Percentiles rank a stretch among this genome's conserved stretches.
These are phyloP conservation scores for Vitellaria paradoxa DNA, from an alignment of 179 eudicot species.

Conservation along the genomic window DNA sequence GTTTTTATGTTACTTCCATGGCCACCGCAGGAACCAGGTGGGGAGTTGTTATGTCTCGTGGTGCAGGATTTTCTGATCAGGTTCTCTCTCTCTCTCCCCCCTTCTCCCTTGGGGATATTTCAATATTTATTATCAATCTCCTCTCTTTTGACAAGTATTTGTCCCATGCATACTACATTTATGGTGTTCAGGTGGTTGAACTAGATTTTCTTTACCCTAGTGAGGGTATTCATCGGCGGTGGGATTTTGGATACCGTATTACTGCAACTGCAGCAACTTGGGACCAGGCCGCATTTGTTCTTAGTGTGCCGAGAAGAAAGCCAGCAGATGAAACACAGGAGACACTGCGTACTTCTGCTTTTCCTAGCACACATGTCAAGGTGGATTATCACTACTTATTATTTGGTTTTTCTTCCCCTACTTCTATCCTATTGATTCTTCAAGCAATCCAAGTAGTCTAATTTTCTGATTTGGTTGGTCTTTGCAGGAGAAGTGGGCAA, in stretches of 20 bases:
- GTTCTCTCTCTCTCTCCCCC: too few relatives aligned
- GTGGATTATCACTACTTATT: conserved; percentile 23
- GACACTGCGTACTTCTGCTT: conserved; percentile 90
- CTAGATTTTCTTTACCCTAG: conserved; percentile 94
- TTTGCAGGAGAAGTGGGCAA: conserved; percentile 91
- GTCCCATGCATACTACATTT: conserved; percentile 5
- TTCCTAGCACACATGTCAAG: conserved; percentile 94
- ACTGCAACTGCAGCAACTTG: conserved; percentile 81
- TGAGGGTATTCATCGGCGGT: conserved; percentile 87
- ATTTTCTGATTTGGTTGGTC: conserved; percentile 12
- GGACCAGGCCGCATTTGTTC: conserved; percentile 83
- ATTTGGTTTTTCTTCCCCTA: not conserved
- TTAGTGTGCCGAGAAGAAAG: conserved; percentile 78
- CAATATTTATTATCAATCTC: not conserved
- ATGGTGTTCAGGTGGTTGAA: conserved; percentile 68
- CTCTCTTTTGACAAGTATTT: not conserved
- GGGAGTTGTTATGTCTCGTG: conserved; percentile 96
- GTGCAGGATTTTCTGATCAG: conserved; percentile 83
- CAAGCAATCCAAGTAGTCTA: not conserved
- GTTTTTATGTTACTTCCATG: conserved; percentile 91
- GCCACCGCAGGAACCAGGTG: conserved; percentile 90
- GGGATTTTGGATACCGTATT: conserved; percentile 90
- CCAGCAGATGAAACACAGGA: conserved; percentile 93
- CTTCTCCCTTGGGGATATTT: not conserved
- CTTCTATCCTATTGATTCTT: not conserved